Percentiles rank a stretch among this genome's conserved stretches.
phyloP scores from a whole-genome alignment of 2,329 filamentous ascomycete genomes.

The Venturia carpophila region DNA sequence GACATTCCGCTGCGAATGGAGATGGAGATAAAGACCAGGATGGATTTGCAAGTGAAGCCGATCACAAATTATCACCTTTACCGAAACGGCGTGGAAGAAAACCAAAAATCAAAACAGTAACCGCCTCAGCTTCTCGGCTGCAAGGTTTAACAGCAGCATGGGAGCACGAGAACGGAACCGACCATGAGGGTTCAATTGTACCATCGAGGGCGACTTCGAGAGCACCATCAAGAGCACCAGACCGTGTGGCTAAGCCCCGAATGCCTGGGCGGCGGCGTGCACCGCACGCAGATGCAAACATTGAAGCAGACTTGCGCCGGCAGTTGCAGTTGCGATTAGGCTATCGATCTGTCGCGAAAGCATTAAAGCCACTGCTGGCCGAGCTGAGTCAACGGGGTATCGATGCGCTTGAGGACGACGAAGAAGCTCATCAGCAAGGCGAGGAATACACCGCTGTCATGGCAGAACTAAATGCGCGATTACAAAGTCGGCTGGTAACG shows the following conservation, averaged over 20 bases:
- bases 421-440: conserved; percentile 45
- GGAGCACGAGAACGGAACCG: conserved; percentile 27
- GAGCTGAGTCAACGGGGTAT: conserved; percentile 56
- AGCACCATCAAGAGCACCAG: conserved; percentile 4
- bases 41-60: conserved; percentile 16
- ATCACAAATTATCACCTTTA: conserved; percentile 5
- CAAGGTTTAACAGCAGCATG: conserved; percentile 29
- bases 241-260: conserved; percentile 23
- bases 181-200: conserved; percentile 32
- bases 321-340: conserved; percentile 59
- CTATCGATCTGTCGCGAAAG: conserved; percentile 55
- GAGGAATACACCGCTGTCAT: conserved; percentile 48
- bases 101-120: conserved; percentile 29
- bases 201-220: conserved; percentile 19
- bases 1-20: conserved; percentile 18
- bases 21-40: conserved; percentile 30
- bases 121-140: conserved; percentile 27
- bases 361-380: conserved; percentile 56
- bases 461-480: conserved; percentile 43
- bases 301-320: conserved; percentile 45
- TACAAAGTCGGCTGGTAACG: conserved; percentile 33
- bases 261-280: conserved; percentile 40
- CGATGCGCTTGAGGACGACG: conserved; percentile 49
- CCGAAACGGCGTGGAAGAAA: conserved; percentile 15
- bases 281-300: conserved; percentile 38